Conservation (phyloP, 805 yeast species). For the Debaryomyces tyrocola region DNA sequence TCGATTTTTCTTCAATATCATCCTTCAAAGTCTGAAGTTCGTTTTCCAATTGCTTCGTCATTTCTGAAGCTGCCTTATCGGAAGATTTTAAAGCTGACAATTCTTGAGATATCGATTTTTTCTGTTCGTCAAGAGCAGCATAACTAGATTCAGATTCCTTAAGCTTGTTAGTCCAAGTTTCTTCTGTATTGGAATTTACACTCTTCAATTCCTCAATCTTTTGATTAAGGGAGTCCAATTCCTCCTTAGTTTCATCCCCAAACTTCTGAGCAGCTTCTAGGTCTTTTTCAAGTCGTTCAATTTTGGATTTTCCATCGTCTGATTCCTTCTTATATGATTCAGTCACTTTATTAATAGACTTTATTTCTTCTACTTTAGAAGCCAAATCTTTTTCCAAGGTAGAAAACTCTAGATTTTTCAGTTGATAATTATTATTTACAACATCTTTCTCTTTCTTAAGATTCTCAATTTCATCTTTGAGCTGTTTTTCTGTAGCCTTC, state of each 20-base stretch:
- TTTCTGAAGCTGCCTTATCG: neutral
- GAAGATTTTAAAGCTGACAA: neutral
- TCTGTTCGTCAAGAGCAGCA: neutral
- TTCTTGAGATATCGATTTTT: neutral
- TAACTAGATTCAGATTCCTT: neutral
- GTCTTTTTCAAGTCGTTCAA: neutral
- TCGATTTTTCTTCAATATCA: neutral
- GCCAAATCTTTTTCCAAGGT: neutral
- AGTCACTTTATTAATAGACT: neutral
- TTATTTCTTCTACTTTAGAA: neutral
- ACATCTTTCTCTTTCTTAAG: no score
- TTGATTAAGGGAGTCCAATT: neutral
- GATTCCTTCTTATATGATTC: neutral
- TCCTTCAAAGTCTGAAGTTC: neutral
- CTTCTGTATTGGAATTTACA: neutral
- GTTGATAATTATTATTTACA: no score
- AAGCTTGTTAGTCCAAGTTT: neutral
- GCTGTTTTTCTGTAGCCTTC: neutral
- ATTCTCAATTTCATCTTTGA: neutral
- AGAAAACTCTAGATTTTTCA: neutral
- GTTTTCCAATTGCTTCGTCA: neutral
- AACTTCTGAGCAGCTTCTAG: neutral
- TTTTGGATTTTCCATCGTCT: neutral
- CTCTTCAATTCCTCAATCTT: neutral
- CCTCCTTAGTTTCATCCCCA: neutral